These are phyloP conservation scores for Graphiopsis chlorocephala DNA, from an alignment of 2,329 filamentous ascomycete species.

Conservation along the genomic window DNA sequence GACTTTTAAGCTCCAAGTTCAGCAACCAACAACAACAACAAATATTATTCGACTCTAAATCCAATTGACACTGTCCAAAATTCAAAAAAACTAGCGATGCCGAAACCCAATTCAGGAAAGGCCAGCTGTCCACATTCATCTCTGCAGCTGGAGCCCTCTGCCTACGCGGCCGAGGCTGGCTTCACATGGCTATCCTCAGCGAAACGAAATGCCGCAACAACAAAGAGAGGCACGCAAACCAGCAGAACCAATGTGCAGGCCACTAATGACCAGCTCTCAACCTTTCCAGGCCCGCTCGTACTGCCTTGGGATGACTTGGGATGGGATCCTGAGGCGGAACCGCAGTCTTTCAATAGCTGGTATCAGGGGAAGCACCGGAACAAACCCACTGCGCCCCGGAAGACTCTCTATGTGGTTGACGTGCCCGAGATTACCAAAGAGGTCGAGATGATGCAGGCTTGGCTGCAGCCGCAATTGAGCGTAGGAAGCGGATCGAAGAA, in stretches of 20 bases:
- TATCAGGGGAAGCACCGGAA: conserved; percentile 47
- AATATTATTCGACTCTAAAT: not conserved
- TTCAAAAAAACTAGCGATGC: not conserved
- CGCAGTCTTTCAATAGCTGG: conserved; percentile 57
- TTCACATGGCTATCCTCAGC: not conserved
- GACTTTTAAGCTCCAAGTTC: too few species aligned
- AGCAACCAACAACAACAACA: too few species aligned
- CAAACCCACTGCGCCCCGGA: conserved; percentile 44
- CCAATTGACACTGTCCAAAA: not conserved
- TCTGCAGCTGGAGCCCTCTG: conserved; percentile 4
- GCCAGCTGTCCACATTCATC: not conserved
- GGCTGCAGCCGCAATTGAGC: conserved; percentile 37
- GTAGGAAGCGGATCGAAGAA: conserved; percentile 13
- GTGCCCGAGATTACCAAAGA: conserved; percentile 42
- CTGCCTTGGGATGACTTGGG: conserved; percentile 60
- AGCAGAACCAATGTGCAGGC: not conserved
- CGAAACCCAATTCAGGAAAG: not conserved
- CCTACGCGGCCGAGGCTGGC: conserved; percentile 7
- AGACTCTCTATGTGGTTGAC: conserved; percentile 55
- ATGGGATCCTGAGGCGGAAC: conserved; percentile 49
- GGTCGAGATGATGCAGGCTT: conserved; percentile 42
- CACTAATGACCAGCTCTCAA: conserved; percentile 4
- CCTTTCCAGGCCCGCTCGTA: conserved; percentile 59
- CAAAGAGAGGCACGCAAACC: not conserved
- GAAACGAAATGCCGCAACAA: not conserved